Percentiles rank a stretch among this genome's conserved stretches.
Evolutionary conservation across 208 protist genomes (phyloP).

Genomic region (Trypanosoma mega): DNA sequence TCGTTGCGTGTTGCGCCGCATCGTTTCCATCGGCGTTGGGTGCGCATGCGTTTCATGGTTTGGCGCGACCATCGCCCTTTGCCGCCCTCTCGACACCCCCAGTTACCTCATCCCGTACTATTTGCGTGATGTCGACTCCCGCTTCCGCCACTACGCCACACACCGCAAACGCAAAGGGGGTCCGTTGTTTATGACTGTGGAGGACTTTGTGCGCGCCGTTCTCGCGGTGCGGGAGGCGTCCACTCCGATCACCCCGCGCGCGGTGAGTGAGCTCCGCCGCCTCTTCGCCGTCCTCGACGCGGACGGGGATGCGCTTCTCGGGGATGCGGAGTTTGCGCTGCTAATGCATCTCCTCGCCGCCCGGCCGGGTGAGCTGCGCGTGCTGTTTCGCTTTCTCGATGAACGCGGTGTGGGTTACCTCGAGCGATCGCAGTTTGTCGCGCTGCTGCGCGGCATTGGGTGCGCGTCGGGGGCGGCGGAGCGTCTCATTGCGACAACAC

Average conservation of each 20-base stretch:
- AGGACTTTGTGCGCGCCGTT: conserved; percentile 85
- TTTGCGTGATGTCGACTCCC: conserved; percentile 69
- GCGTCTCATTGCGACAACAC: conserved; percentile 35
- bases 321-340: conserved; percentile 80
- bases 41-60: conserved; percentile 16
- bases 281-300: conserved; percentile 76
- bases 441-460: conserved; percentile 65
- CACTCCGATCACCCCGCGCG: conserved; percentile 18
- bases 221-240: conserved; percentile 46
- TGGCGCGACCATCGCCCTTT: conserved; percentile 35
- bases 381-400: conserved; percentile 68
- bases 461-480: conserved; percentile 35
- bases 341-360: conserved; percentile 79
- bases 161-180: conserved; percentile 54
- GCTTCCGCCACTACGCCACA: conserved; percentile 88
- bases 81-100: conserved; percentile 72
- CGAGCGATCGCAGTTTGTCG: conserved; percentile 66
- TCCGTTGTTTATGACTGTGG: conserved; percentile 74
- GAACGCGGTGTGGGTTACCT: conserved; percentile 49
- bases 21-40: not conserved
- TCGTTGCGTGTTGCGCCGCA: not conserved
- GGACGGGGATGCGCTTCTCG: conserved; percentile 78
- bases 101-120: conserved; percentile 89
- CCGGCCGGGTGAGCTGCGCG: conserved; percentile 41
- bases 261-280: conserved; percentile 33